Evolutionary conservation across 208 protist species (phyloP), one percentile per base, ranked within the genome.

Genomic region (Leishmania mexicana): DNA sequence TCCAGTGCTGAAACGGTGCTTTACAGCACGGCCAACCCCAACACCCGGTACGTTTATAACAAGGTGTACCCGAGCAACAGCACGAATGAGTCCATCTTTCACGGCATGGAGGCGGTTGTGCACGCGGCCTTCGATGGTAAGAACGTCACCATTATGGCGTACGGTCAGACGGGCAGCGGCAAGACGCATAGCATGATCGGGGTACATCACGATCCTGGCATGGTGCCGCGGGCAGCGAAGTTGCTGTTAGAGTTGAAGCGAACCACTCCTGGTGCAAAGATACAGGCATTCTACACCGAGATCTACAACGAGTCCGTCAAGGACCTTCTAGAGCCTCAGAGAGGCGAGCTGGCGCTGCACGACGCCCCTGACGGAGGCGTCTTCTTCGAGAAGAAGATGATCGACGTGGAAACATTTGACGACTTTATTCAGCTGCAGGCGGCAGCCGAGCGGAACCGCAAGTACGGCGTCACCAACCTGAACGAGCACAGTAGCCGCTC

Each of bases 121-220:
- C 80, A 96, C 53, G 89, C 93, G 49, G 92, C 92, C 47, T 86
- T 97, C 24, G 87, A 94, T 65, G 95, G 95, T 35, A 91, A 88
- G 64, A 96, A 96, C 83, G 87, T 92, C 3, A 95, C 89, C 11
- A 84, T 98, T 31, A 90, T 97, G 80, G 92, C 94, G 7, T 98
- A 98, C 81, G 96, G 96, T 0, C 95, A 98, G 86, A 98, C 95
- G 0, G 95, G 97, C 28, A 98, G 95, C 76, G 98, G 98, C 73
- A 98, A 98, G 85, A 97, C 95, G 49, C 89, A 98, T 83, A 96
- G 92, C 75, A 98, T 98, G 95, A 90, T 94, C 68, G 93, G 92
- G 21, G 77, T 92, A 38, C 79, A 87, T 31, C 81, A 90, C 6
- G 90, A 88, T 53, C 75, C 85, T n/a, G 83, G 85, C 19, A 89